Base-by-base conservation (phyloP, 1,284 basidiomycete genomes). In the Austroboletus niveus region DNA sequence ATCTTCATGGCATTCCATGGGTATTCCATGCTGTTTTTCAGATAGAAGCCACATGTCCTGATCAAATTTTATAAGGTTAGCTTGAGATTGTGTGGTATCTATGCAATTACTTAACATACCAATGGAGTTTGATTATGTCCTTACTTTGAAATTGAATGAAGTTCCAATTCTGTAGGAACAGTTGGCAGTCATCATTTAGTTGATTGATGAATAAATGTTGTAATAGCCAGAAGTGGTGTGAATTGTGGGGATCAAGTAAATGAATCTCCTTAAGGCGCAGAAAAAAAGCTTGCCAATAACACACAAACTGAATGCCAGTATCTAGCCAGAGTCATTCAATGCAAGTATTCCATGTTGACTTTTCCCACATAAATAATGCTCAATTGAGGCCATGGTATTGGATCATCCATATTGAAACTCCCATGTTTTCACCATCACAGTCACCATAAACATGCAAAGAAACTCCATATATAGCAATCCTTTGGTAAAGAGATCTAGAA, bases 211-310 rank as follows among this genome's bases (percentile, higher is more conserved):
- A 79, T 0, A 79, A 59, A 8, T 45, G 34, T 45, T 79, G 75
- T 0, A 79, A 56, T 0, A 78, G 66, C 77, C 77, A 79, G 0
- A 75, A 49, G 54, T 80, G 75, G 2, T 51, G 2, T 0, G 65
- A 52, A 29, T 74, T 63, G 0, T 49, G 30, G 0, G 56, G 41
- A 29, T 75, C 57, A 0, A 79, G 66, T 0, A 46, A 29, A 56
- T 77, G 75, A 2, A 64, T 48, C 0, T 57, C 32, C 49, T 74
- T 74, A 0, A 79, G 64, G 0, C 47, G 46, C 1, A 44, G 30
- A 72, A 72, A 43, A 71, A 68, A 2, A 5, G 55, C 54, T 8
- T 51, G 44, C 70, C 70, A 72, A 40, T 39, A 32, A 17, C 27
- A 15, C 2, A 60, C 59, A 48, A 65, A 65, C 0, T 60, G 54